Evolutionary conservation across 225 moss, liverwort and hornwort species (phyloP).

Genomic region (Takakia lepidozioides): DNA sequence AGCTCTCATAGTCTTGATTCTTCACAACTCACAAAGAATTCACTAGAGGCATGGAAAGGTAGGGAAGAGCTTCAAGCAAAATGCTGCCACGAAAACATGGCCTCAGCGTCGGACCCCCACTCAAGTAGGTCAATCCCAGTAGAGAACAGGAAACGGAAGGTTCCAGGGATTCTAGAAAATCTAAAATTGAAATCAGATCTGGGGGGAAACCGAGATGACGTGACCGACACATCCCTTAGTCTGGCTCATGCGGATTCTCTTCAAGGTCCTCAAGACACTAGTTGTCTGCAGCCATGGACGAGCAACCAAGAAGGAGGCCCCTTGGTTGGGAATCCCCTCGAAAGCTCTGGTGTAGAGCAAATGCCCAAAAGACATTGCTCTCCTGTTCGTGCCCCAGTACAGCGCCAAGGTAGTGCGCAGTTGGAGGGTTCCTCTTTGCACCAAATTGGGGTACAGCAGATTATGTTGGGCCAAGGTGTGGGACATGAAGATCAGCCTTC

Average conservation of each 20-base stretch:
- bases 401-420: slow-evolving; percentile 22
- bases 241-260: slow-evolving; percentile 44
- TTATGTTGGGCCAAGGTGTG: slow-evolving; percentile 15
- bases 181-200: slow-evolving; percentile 24
- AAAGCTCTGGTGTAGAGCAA: slow-evolving; percentile 26
- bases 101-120: slow-evolving; percentile 33
- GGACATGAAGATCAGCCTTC: too few species aligned
- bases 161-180: slow-evolving; percentile 29
- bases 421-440: slow-evolving; percentile 22
- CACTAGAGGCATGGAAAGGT: too few species aligned
- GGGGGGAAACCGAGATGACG: slow-evolving; percentile 23
- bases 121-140: slow-evolving; percentile 43
- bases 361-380: slow-evolving; percentile 70
- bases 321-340: slow-evolving; percentile 12
- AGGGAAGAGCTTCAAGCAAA: slow-evolving; percentile 36
- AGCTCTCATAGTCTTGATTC: slow-evolving; percentile 49
- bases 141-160: slow-evolving; percentile 80
- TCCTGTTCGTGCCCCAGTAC: slow-evolving; percentile 40
- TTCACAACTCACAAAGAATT: slow-evolving; percentile 30
- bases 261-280: slow-evolving; percentile 33
- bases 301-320: slow-evolving; percentile 35
- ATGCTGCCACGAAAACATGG: slow-evolving; percentile 49
- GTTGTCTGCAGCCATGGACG: slow-evolving; percentile 35
- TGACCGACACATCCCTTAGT: slow-evolving; percentile 54
- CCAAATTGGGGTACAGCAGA: slow-evolving; percentile 16